A percentile compares a stretch with the other conserved stretches of the same genome.
These are phyloP conservation scores for Apiosordaria backusii DNA, from an alignment of 495 filamentous ascomycete genomes.

Conservation along the genomic window DNA sequence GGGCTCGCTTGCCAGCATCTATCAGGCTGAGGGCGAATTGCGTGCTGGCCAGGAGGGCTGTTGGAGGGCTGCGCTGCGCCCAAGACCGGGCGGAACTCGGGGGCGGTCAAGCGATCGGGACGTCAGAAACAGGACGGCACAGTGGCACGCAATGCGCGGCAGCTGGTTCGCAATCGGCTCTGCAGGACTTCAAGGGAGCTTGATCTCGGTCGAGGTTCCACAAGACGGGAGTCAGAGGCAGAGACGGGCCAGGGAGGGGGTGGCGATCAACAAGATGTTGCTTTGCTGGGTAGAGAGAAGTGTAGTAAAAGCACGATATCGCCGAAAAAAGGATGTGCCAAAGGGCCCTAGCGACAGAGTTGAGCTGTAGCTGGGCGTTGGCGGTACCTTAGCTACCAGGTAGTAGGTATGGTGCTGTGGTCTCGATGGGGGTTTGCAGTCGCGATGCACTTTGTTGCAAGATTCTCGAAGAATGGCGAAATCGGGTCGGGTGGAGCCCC, in stretches of 20 bases:
- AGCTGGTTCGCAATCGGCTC: conserved; percentile 1
- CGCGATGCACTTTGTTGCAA: conserved; percentile 22
- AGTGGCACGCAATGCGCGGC: conserved; percentile 4
- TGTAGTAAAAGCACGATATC: neutral
- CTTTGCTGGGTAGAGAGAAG: conserved; percentile 2
- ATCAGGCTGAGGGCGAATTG: conserved; percentile 31
- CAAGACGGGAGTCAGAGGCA: neutral
- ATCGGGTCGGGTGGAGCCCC: conserved; percentile 26
- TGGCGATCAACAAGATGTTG: too few species aligned
- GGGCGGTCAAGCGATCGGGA: conserved; percentile 20
- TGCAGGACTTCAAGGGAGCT: neutral
- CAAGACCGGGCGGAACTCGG: conserved; percentile 18
- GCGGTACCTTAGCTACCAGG: neutral
- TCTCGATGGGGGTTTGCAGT: neutral
- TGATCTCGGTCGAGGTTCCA: neutral
- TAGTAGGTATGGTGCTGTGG: neutral
- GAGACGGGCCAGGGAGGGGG: neutral
- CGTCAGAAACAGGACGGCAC: conserved; percentile 5
- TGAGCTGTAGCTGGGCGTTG: conserved; percentile 15
- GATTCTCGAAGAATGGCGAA: conserved; percentile 31
- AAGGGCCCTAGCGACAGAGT: conserved; percentile 9
- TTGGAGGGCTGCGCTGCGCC: conserved; percentile 13
- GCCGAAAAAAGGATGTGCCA: neutral
- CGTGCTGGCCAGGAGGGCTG: conserved; percentile 30
- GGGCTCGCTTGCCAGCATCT: conserved; percentile 27